Conservation (phyloP, 1,284 basidiomycete species). For the Naganishia sp. region DNA sequence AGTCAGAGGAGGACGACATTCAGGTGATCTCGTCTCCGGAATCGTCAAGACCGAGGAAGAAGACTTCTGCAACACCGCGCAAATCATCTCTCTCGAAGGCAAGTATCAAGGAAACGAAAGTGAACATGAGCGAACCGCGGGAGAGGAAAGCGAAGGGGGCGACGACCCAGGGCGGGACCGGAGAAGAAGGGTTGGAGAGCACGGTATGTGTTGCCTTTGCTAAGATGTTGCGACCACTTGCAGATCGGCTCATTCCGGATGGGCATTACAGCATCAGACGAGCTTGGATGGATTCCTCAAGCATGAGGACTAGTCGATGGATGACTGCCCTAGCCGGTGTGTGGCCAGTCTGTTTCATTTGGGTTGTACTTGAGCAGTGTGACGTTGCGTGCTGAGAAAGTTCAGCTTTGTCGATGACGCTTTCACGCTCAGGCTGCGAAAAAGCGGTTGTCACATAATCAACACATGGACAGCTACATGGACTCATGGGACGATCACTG, state of each 20-base stretch:
- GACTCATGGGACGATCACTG: too few relatives aligned
- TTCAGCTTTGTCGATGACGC: too few relatives aligned
- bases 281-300: slow-evolving; percentile 28
- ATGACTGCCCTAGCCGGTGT: not conserved
- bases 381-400: too few relatives aligned
- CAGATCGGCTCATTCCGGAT: not conserved
- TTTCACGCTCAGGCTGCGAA: too few relatives aligned
- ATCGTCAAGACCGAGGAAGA: not conserved
- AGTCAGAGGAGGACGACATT: slow-evolving; percentile 5
- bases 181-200: slow-evolving; percentile 10
- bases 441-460: too few relatives aligned
- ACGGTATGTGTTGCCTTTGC: slow-evolving; percentile 1
- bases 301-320: slow-evolving; percentile 4
- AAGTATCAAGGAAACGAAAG: not conserved
- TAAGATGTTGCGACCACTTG: not conserved
- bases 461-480: too few relatives aligned
- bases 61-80: too few relatives aligned
- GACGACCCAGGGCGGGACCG: slow-evolving; percentile 4
- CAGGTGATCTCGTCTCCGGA: slow-evolving; percentile 12
- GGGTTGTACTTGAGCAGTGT: too few relatives aligned
- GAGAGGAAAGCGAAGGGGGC: not conserved
- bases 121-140: slow-evolving; percentile 2
- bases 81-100: not conserved
- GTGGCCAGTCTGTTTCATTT: too few relatives aligned
- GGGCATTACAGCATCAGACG: slow-evolving; percentile 14